Percentiles rank a stretch among this genome's conserved stretches.
These are phyloP conservation scores for Phytophthora sp. DNA, from an alignment of 352 stramenopile genomes.

Conservation along the genomic window DNA sequence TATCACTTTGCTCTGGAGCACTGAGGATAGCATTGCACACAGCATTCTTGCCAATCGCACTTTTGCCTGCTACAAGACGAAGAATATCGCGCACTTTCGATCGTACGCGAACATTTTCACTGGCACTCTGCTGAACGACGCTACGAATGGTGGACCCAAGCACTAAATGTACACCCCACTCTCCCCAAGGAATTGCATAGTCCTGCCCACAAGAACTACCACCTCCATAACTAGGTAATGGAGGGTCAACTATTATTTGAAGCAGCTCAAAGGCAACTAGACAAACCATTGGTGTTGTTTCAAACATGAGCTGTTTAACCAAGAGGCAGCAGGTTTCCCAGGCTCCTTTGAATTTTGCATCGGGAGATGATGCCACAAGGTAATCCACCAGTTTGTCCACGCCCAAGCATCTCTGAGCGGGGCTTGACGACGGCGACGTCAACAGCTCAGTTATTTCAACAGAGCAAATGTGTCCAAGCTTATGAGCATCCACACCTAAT, in stretches of 20 bases:
- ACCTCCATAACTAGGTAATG: constrained; percentile 8
- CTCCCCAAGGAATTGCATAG: constrained; percentile 75
- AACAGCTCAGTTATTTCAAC: constrained; percentile 61
- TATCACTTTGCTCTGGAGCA: constrained; percentile 65
- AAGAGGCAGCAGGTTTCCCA: constrained; percentile 81
- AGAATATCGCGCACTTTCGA: constrained; percentile 55
- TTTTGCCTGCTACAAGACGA: constrained; percentile 50
- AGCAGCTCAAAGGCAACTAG: constrained; percentile 64
- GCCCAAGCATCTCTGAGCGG: constrained; percentile 49
- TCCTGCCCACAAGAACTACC: constrained; percentile 9
- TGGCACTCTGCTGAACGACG: constrained; percentile 74
- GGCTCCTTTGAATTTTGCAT: constrained; percentile 55
- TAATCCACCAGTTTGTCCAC: constrained; percentile 61
- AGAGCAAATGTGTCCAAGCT: constrained; percentile 58
- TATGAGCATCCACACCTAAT: constrained; percentile 66
- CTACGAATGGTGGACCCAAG: constrained; percentile 77
- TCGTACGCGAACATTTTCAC: constrained; percentile 67
- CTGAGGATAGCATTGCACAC: constrained; percentile 80
- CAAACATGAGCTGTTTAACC: constrained; percentile 68
- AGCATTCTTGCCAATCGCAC: constrained; percentile 56
- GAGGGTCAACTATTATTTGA: constrained; percentile 57
- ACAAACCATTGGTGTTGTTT: constrained; percentile 52
- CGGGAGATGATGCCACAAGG: constrained; percentile 36
- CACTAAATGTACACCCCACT: constrained; percentile 83
- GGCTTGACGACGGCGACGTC: constrained; percentile 38